Evolutionary conservation across 1,284 basidiomycete genomes (phyloP).

Genomic region (Cerrena zonata): DNA sequence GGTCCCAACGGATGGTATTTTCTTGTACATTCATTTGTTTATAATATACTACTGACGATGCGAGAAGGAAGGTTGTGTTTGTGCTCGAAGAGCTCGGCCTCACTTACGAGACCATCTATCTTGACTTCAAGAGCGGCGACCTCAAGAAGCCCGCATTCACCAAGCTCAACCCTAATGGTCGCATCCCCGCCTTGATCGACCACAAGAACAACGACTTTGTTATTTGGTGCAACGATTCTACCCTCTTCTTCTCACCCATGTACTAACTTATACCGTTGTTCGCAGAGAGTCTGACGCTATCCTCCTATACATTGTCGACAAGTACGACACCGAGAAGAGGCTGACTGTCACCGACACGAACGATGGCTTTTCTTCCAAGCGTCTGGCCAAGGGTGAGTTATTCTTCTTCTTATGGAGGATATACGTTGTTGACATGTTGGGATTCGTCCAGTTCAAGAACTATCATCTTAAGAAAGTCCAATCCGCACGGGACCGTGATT

Average conservation of each 20-base stretch:
- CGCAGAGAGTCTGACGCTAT: conserved; percentile 27
- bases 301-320: conserved; percentile 24
- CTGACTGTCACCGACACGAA: conserved; percentile 18
- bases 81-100: conserved; percentile 22
- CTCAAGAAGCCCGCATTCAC: conserved; percentile 17
- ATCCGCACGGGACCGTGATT: conserved; percentile 21
- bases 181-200: conserved; percentile 28
- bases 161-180: conserved; percentile 24
- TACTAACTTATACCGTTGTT: too few species aligned
- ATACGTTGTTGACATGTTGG: conserved; percentile 4
- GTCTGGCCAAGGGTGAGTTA: conserved; percentile 20
- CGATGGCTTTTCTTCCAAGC: too few species aligned
- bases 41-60: too few species aligned
- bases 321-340: conserved; percentile 26
- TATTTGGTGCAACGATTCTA: too few species aligned
- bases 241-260: too few species aligned
- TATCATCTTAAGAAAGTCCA: conserved; percentile 18
- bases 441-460: conserved; percentile 20
- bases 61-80: conserved; percentile 17
- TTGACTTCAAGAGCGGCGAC: too few species aligned
- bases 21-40: too few species aligned
- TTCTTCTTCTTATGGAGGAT: too few species aligned
- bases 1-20: too few species aligned
- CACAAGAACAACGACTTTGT: conserved; percentile 25
- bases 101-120: conserved; percentile 22